Base-by-base conservation (phyloP, 805 yeast genomes). In the Wickerhamomyces bisporus region DNA sequence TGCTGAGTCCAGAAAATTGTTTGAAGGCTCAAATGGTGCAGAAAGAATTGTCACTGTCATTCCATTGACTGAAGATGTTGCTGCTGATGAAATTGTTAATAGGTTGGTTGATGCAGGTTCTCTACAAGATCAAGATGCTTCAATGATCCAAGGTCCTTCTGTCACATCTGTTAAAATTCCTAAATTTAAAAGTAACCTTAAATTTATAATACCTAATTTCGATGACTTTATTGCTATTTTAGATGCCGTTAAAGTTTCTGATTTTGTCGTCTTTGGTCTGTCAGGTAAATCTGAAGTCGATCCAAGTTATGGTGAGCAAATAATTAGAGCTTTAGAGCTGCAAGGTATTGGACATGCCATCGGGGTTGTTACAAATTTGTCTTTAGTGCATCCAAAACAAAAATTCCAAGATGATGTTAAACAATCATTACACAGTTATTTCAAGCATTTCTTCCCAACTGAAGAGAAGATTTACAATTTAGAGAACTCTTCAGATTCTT, bases 221-320 rank as follows among this genome's bases (percentile, higher is more conserved):
- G 55, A 64, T 36, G 75, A 83, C 55, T 71, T 88, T 36, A 59
- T 86, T 26, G 67, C 83, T 15, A 71, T 93, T 24, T 58, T 93
- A 40, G 97, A 93, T 62, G 83, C 94, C 25, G 86, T 94, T 15
- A 86, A 86, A 55, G 77, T 86, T 6, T 81, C 98, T 0, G 98
- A 93, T 65, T 87, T 78, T 55, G 93, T 88, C 3, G 65, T 94
- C 1, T 84, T 93, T 59, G 94, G 89, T n/a, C 66, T 93, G 30
- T 86, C 96, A 40, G 95, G 96, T 7, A 67, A 75, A 15, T 75
- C 79, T 34, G 98, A 93, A 64, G 91, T 91, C 37, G 88, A 82
- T 48, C 68, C 70, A 32, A 73, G 71, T 28, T 75, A 77, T 50
- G 98, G 98, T 34, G 98, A 93, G 63, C 89, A 86, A 53, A 77